Evolutionary conservation across 441 rosid genomes (phyloP).

Genomic region (Adansonia gregorii): DNA sequence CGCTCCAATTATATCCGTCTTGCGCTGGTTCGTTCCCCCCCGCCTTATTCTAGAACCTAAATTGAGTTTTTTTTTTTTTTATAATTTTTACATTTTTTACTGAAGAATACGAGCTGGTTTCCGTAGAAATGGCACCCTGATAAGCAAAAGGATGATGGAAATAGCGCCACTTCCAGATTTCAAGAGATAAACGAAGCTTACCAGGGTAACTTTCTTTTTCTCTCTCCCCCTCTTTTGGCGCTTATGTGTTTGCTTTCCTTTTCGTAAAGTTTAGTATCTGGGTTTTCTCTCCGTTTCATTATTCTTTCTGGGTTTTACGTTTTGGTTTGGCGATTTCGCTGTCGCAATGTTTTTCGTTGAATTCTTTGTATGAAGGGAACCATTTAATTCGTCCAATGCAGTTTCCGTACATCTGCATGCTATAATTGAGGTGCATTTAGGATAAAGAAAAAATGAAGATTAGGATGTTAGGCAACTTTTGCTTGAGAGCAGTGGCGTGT

Average conservation of each 20-base stretch:
- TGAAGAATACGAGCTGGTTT: slow-evolving; percentile 12
- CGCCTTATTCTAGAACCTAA: background rate
- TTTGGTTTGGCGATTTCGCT: background rate
- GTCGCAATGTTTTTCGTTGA: background rate
- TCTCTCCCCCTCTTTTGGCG: background rate
- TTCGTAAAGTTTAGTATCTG: background rate
- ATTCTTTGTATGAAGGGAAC: background rate
- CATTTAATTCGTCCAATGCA: background rate
- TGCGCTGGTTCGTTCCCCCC: slow-evolving; percentile 59
- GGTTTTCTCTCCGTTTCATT: background rate
- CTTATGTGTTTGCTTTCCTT: background rate
- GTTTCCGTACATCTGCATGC: no score
- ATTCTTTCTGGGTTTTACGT: background rate
- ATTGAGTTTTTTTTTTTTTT: background rate
- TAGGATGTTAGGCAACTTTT: no score
- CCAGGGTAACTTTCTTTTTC: slow-evolving; percentile 49
- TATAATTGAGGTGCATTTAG: no score
- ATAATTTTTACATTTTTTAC: background rate
- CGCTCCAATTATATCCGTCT: slow-evolving; percentile 92
- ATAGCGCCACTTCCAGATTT: slow-evolving; percentile 69
- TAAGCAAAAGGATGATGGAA: slow-evolving; percentile 60
- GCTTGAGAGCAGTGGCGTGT: no score
- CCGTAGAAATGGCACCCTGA: slow-evolving; percentile 96
- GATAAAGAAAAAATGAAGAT: no score
- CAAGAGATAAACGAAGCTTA: slow-evolving; percentile 98